These are phyloP conservation scores for Cylindrotheca fusiformis DNA, from an alignment of 108 stramenopile genomes.

Conservation along the genomic window DNA sequence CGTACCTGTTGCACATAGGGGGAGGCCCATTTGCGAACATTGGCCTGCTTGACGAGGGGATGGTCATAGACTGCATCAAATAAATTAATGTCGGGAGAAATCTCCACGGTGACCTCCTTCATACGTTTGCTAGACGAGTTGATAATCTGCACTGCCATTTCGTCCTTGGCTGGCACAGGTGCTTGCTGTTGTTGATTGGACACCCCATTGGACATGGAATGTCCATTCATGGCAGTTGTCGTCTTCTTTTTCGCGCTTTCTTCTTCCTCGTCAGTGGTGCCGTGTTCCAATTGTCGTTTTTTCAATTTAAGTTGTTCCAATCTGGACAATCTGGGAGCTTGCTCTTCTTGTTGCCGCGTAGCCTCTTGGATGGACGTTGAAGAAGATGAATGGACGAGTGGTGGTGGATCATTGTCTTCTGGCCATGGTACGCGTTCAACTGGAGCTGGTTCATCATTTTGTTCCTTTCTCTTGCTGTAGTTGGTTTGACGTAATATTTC, in stretches of 20 bases:
- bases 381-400: too few relatives aligned
- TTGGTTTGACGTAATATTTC: too few relatives aligned
- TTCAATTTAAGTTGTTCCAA: not conserved
- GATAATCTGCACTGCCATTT: slow-evolving; percentile 13
- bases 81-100: slow-evolving; percentile 19
- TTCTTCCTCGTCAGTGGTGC: not conserved
- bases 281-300: not conserved
- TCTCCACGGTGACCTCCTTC: slow-evolving; percentile 32
- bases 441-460: too few relatives aligned
- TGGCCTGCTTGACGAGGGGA: slow-evolving; percentile 26
- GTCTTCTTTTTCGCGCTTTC: not conserved
- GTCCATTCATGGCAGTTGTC: not conserved
- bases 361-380: too few relatives aligned
- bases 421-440: too few relatives aligned
- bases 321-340: too few relatives aligned
- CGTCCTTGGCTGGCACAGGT: not conserved
- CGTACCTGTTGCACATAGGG: slow-evolving; percentile 18
- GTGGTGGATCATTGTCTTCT: too few relatives aligned
- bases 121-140: slow-evolving; percentile 18
- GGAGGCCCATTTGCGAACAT: slow-evolving; percentile 33
- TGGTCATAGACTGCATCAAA: slow-evolving; percentile 30
- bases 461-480: too few relatives aligned
- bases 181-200: not conserved
- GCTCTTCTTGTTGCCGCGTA: too few relatives aligned
- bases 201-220: not conserved